Base-by-base conservation (phyloP, 108 stramenopile species). In the Fragilaria radians region DNA sequence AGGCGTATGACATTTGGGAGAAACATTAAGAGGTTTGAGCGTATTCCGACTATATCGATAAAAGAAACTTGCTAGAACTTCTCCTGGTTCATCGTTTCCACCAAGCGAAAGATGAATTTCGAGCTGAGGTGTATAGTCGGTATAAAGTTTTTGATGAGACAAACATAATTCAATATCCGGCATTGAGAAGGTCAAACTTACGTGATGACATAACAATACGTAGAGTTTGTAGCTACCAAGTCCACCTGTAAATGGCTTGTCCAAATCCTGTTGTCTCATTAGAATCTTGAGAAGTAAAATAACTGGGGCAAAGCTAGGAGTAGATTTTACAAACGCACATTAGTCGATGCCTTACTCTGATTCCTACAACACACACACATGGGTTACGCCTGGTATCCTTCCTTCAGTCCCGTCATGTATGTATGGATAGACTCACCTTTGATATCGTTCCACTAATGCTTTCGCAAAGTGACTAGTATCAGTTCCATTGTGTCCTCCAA, bases 241-340 rank as follows among this genome's bases (percentile, higher is more conserved):
- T 36, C 96, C 94, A 26, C 96, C 96, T 26, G 85, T 88, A 62
- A 93, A 96, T 9, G 96, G 94, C 58, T 90, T 89, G 73, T 95
- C 96, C 3, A 96, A 65, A 5, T 65, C 77, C 65, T 82, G 77
- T 60, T 95, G 92, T 27, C 65, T 57, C 65, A 95, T 63, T 14
- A 93, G 54, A 5, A 89, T 67, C 64, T 96, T 87, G 31, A 92
- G 63, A 4, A 87, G 17, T 25, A 86, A 25, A 0, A 91, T 80
- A 47, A 88, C 73, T 14, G 80, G 58, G 28, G 86, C 72, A 82
- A 90, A 89, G 56, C 81, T 78, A 49, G n/a, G n/a, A n/a, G n/a
- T 24, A 64, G 50, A 26, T 32, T 34, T 48, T 26, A 21, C 18
- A 52, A 24, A 64, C 46, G 28, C 32, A 1, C 23, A 9, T 28